phyloP scores from a whole-genome alignment of 495 filamentous ascomycete genomes.

The Penicillium cosmopolitanum region DNA sequence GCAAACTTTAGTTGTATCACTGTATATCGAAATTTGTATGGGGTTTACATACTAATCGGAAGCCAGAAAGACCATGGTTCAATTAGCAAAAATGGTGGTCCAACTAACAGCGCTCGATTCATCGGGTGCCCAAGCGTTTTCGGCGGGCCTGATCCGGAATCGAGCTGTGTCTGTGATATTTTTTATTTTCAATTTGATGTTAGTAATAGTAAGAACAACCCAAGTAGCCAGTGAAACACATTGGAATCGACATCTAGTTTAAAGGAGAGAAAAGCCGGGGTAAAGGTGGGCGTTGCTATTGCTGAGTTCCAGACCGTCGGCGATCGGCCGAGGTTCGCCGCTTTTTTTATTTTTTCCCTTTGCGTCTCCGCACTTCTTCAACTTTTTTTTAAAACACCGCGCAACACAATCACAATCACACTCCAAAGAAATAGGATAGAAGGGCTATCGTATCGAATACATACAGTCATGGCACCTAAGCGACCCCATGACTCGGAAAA shows the following conservation, averaged over 20 bases:
- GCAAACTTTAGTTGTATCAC: no score
- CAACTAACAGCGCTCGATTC: no score
- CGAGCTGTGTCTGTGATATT: no score
- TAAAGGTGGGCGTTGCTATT: not conserved
- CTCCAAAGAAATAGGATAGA: not conserved
- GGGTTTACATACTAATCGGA: no score
- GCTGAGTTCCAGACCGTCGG: conserved; percentile 13
- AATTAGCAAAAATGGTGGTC: no score
- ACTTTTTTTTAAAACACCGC: conserved; percentile 1
- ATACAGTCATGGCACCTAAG: conserved; percentile 64
- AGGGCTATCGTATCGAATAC: not conserved
- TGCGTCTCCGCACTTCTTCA: conserved; percentile 8
- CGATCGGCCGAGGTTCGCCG: conserved; percentile 25
- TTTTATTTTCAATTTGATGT: no score
- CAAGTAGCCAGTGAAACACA: no score
- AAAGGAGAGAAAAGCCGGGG: not conserved
- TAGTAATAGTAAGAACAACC: no score
- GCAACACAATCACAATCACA: not conserved
- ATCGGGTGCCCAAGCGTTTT: conserved; percentile 16
- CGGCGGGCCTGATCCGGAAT: conserved; percentile 7
- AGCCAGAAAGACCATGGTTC: no score
- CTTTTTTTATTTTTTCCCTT: conserved; percentile 32
- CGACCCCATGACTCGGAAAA: conserved; percentile 56
- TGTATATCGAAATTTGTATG: no score
- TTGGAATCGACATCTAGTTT: no score